These are phyloP conservation scores for Holtermanniella nyarrowii DNA, from an alignment of 768 basidiomycete genomes.

Conservation along the genomic window DNA sequence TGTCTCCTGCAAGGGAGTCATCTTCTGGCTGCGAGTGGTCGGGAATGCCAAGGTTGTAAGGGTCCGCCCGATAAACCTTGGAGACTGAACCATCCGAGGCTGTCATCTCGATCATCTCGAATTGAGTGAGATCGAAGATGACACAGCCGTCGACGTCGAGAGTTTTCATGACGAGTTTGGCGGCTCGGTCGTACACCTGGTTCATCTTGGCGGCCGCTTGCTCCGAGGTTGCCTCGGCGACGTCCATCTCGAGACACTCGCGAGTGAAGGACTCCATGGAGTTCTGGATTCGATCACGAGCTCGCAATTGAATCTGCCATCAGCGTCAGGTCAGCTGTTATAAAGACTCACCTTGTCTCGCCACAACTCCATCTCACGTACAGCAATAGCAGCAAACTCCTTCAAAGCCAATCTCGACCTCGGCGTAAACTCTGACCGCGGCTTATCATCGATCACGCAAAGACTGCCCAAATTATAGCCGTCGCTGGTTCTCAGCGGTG, in stretches of 20 bases:
- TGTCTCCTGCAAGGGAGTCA: slow-evolving; percentile 4
- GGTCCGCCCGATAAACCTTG: slow-evolving; percentile 39
- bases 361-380: slow-evolving; percentile 95
- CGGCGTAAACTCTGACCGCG: slow-evolving; percentile 74
- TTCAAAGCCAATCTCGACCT: slow-evolving; percentile 83
- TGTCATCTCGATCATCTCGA: slow-evolving; percentile 69
- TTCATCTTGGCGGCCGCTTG: slow-evolving; percentile 56
- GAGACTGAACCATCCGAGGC: slow-evolving; percentile 40
- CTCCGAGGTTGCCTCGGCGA: slow-evolving; percentile 42
- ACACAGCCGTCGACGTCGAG: slow-evolving; percentile 85
- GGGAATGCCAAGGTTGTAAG: slow-evolving; percentile 18
- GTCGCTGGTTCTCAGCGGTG: slow-evolving; percentile 76
- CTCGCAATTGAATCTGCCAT: slow-evolving; percentile 69
- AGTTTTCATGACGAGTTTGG: slow-evolving; percentile 75
- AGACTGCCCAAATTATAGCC: slow-evolving; percentile 79
- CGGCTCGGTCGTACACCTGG: slow-evolving; percentile 79
- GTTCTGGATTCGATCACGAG: slow-evolving; percentile 81
- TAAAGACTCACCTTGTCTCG: slow-evolving; percentile 60
- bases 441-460: slow-evolving; percentile 72
- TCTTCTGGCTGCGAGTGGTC: background rate
- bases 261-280: slow-evolving; percentile 97
- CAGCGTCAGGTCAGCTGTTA: slow-evolving; percentile 3
- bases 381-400: slow-evolving; percentile 86
- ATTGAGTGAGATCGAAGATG: slow-evolving; percentile 84
- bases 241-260: slow-evolving; percentile 83